Base-by-base conservation (phyloP, 2,329 filamentous ascomycete genomes). In the Colletotrichum musae region DNA sequence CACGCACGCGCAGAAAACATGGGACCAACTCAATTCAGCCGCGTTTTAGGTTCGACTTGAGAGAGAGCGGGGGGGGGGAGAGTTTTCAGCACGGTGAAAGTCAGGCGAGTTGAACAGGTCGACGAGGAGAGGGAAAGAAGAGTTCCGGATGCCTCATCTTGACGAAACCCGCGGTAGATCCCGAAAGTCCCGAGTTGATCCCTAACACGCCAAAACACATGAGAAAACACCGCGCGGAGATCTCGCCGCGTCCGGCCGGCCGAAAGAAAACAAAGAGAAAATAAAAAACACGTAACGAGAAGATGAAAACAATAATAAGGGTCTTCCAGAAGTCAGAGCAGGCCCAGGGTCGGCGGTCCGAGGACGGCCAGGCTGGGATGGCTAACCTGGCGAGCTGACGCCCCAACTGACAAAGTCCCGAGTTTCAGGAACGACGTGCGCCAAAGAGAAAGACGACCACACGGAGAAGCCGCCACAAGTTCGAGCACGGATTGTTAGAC, bases 11-110 rank as follows among this genome's bases (percentile, higher is more conserved):
- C n/a, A 50, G 15, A 36, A 4, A 64, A 39, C 16, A 60, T 58
- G 62, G 67, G 67, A 57, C 45, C 67, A 70, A 70, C 67, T 61
- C 67, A 67, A 67, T 67, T 61, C 56, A 45, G 5, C 28, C 62
- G 50, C 21, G 26, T 45, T 36, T 36, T 21, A 32, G 51, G 47
- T 36, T 53, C 15, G n/a, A 43, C 39, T 45, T 45, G 47, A 47
- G n/a, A 10, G 41, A 21, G 9, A 18, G 18, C 18, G 18, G 18
- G 18, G 18, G 18, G 48, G 12, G 10, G 10, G 5, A 28, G 21
- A 10, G 43, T 47, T 47, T 52, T 18, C 9, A 43, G 58, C 18
- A 68, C 16, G 48, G 32, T 18, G 21, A 18, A 65, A 65, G 56
- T 12, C 60, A 52, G 67, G 62, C 67, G 62, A 18, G n/a, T 32